A percentile compares a stretch with the other conserved stretches of the same genome.
These are phyloP conservation scores for Aspergillus cristatus DNA, from an alignment of 495 filamentous ascomycete genomes.

Conservation along the genomic window DNA sequence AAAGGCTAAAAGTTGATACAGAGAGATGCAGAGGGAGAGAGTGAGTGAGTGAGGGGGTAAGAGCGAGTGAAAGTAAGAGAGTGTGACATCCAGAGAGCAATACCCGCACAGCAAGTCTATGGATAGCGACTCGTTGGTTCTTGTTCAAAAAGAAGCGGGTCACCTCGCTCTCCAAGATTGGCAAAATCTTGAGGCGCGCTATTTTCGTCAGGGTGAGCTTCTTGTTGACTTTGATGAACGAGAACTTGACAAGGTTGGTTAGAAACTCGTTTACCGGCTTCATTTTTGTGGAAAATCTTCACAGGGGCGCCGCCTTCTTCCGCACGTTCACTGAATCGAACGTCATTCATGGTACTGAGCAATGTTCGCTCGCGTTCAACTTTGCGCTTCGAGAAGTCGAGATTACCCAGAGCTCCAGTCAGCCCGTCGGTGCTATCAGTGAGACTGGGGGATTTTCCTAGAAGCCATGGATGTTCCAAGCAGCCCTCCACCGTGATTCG, in stretches of 20 bases:
- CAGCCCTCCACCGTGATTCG: slow-evolving; percentile 85
- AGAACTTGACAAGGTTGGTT: slow-evolving; percentile 23
- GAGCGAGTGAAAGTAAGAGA: background rate
- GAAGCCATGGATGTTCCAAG: slow-evolving; percentile 86
- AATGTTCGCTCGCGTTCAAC: slow-evolving; percentile 74
- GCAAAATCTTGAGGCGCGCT: slow-evolving; percentile 67
- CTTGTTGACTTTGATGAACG: slow-evolving; percentile 38
- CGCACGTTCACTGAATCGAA: slow-evolving; percentile 56
- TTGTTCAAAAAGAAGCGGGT: slow-evolving; percentile 64
- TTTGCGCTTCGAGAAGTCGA: slow-evolving; percentile 81
- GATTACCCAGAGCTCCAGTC: slow-evolving; percentile 65
- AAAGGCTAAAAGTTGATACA: no score
- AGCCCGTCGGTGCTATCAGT: slow-evolving; percentile 91
- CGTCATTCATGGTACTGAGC: slow-evolving; percentile 71
- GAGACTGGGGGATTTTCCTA: slow-evolving; percentile 32
- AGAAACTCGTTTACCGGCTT: slow-evolving; percentile 35
- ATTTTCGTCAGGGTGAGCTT: slow-evolving; percentile 53
- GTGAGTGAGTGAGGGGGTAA: background rate
- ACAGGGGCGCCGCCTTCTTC: slow-evolving; percentile 48
- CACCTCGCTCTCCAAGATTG: slow-evolving; percentile 73
- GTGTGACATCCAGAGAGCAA: background rate
- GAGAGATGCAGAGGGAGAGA: no score
- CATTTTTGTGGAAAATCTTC: slow-evolving; percentile 75
- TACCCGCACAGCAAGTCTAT: slow-evolving; percentile 2
- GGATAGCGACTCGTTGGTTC: slow-evolving; percentile 42